Conservation (phyloP, 23 red algal species). For the Agarophyton chilense region DNA sequence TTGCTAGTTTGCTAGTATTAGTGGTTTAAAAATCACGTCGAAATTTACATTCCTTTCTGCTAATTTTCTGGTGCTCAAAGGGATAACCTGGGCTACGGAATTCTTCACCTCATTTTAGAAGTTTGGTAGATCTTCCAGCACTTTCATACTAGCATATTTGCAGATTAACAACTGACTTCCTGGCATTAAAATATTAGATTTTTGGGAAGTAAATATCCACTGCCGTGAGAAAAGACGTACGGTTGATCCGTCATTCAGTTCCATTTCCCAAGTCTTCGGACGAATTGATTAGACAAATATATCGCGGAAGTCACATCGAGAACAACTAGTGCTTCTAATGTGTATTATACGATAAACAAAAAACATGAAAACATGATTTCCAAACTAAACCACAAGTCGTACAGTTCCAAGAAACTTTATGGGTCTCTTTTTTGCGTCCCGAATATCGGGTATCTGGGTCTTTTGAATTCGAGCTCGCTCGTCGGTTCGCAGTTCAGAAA, state of each 20-base stretch:
- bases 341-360: constrained; percentile 11
- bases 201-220: too few species aligned
- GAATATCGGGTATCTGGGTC: not conserved
- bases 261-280: not conserved
- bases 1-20: too few species aligned
- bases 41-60: too few species aligned
- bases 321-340: constrained; percentile 6
- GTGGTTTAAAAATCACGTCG: too few species aligned
- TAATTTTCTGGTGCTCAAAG: too few species aligned
- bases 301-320: constrained; percentile 10
- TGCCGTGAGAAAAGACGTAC: too few species aligned
- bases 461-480: not conserved
- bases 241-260: not conserved
- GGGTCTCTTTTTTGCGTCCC: constrained; percentile 13
- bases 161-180: too few species aligned
- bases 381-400: not conserved
- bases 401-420: not conserved
- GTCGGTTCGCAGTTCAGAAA: not conserved
- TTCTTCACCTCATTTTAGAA: too few species aligned
- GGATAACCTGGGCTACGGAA: too few species aligned
- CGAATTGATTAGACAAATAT: not conserved
- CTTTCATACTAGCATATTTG: too few species aligned
- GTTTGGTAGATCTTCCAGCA: too few species aligned
- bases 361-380: not conserved
- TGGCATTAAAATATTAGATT: too few species aligned